These are phyloP conservation scores for Posidonia australis DNA, from an alignment of 106 monocot genomes.

Conservation along the genomic window DNA sequence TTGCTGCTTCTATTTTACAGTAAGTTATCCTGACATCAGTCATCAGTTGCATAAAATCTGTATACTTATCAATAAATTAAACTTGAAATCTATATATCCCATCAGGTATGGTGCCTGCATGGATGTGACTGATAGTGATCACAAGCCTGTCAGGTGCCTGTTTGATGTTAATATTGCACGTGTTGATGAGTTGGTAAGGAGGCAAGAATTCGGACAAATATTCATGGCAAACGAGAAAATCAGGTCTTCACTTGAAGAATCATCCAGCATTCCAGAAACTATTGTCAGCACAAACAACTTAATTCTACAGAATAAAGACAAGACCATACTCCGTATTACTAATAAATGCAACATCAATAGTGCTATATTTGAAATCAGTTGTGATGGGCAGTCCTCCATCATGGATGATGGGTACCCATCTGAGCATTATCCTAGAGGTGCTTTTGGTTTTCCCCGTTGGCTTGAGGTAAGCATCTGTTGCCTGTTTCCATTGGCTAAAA, in stretches of 20 bases:
- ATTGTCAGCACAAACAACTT: slow-evolving; percentile 45
- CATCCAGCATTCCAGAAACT: slow-evolving; percentile 32
- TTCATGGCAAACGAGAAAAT: slow-evolving; percentile 24
- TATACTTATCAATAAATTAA: neutral
- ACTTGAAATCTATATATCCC: neutral
- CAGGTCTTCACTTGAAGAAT: slow-evolving; percentile 23
- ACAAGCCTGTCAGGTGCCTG: slow-evolving; percentile 62
- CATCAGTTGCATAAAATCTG: neutral
- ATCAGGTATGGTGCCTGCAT: slow-evolving; percentile 51
- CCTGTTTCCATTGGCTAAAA: too few relatives aligned
- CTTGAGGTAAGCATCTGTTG: slow-evolving; percentile 32
- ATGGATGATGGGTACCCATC: slow-evolving; percentile 22
- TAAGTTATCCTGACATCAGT: slow-evolving; percentile 18
- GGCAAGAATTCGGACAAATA: slow-evolving; percentile 33
- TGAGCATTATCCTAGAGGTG: slow-evolving; percentile 21
- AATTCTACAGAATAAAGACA: slow-evolving; percentile 32
- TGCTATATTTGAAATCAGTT: slow-evolving; percentile 39
- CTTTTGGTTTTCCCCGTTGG: slow-evolving; percentile 55
- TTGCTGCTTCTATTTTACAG: slow-evolving; percentile 39
- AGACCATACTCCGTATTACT: slow-evolving; percentile 28
- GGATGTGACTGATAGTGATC: slow-evolving; percentile 57
- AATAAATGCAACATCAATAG: slow-evolving; percentile 32
- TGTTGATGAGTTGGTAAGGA: slow-evolving; percentile 29
- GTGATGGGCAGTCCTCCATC: slow-evolving; percentile 31
- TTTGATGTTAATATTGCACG: slow-evolving; percentile 40